These are phyloP conservation scores for Metarhizium album DNA, from an alignment of 2,329 filamentous ascomycete species.

Conservation along the genomic window DNA sequence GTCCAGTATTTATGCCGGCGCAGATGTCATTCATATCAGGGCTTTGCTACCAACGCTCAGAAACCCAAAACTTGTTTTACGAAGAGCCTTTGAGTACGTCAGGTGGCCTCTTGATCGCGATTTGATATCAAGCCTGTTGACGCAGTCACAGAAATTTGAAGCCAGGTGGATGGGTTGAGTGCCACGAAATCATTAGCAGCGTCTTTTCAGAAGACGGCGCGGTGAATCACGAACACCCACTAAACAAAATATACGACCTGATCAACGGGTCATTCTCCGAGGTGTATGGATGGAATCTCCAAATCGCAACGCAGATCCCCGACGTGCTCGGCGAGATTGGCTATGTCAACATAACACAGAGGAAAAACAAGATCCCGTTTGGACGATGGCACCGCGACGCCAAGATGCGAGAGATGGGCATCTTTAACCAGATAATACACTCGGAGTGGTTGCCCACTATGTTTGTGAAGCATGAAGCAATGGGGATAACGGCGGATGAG, in stretches of 20 bases:
- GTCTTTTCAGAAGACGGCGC: slow-evolving; percentile 23
- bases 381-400: slow-evolving; percentile 27
- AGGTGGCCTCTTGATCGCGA: too few species aligned
- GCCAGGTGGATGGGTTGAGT: slow-evolving; percentile 30
- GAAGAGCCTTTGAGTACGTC: slow-evolving; percentile 32
- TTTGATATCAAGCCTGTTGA: background rate
- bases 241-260: slow-evolving; percentile 22
- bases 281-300: slow-evolving; percentile 25
- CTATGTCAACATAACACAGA: slow-evolving; percentile 23
- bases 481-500: slow-evolving; percentile 24
- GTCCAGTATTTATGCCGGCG: slow-evolving; percentile 23
- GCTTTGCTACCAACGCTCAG: slow-evolving; percentile 39
- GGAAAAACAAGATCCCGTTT: slow-evolving; percentile 21
- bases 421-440: slow-evolving; percentile 24
- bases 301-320: slow-evolving; percentile 18
- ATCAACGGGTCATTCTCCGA: slow-evolving; percentile 20
- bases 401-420: slow-evolving; percentile 25
- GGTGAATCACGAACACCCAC: slow-evolving; percentile 17
- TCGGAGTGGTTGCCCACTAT: slow-evolving; percentile 25
- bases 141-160: slow-evolving; percentile 20
- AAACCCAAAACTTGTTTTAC: slow-evolving; percentile 38
- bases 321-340: slow-evolving; percentile 20
- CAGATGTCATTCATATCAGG: slow-evolving; percentile 45
- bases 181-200: slow-evolving; percentile 23
- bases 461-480: slow-evolving; percentile 19